phyloP scores from a whole-genome alignment of 2,329 filamentous ascomycete genomes.

The Achaetomium macrosporum region DNA sequence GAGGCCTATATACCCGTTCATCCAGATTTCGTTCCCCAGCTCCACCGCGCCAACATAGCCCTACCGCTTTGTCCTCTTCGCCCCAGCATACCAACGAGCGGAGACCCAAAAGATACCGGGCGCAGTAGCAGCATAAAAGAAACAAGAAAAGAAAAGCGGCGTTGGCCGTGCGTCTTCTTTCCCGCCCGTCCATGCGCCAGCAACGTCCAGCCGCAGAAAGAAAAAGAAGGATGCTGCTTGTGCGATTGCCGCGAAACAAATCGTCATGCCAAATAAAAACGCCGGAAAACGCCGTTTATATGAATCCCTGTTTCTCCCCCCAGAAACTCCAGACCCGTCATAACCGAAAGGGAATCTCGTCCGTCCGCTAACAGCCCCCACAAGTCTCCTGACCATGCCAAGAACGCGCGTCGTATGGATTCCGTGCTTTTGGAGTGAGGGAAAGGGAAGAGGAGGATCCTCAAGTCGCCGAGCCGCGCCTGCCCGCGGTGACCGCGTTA shows the following conservation, averaged over 20 bases:
- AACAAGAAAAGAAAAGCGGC: conserved; percentile 3
- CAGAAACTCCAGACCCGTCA: not conserved
- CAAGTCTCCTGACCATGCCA: not conserved
- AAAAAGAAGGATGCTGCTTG: not conserved
- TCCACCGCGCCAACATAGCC: too few species aligned
- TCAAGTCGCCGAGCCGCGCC: not conserved
- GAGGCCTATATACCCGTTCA: not conserved
- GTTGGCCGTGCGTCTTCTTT: conserved; percentile 5
- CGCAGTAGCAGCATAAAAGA: conserved; percentile 1
- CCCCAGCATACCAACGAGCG: not conserved
- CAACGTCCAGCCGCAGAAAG: not conserved
- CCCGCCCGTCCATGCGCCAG: conserved; percentile 14
- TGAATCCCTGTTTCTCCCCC: not conserved
- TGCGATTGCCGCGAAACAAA: not conserved
- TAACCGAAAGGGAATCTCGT: not conserved
- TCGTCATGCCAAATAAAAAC: not conserved
- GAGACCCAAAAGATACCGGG: not conserved
- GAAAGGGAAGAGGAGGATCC: not conserved
- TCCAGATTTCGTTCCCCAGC: not conserved
- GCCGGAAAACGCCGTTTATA: conserved; percentile 17
- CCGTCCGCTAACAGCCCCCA: not conserved
- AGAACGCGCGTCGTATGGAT: conserved; percentile 3
- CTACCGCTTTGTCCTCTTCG: not conserved
- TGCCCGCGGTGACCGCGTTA: not conserved
- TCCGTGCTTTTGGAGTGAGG: not conserved